Percentiles rank a stretch among this genome's conserved stretches.
Conservation (phyloP, 345 rosid species). For the Streptanthus diversifolius region DNA sequence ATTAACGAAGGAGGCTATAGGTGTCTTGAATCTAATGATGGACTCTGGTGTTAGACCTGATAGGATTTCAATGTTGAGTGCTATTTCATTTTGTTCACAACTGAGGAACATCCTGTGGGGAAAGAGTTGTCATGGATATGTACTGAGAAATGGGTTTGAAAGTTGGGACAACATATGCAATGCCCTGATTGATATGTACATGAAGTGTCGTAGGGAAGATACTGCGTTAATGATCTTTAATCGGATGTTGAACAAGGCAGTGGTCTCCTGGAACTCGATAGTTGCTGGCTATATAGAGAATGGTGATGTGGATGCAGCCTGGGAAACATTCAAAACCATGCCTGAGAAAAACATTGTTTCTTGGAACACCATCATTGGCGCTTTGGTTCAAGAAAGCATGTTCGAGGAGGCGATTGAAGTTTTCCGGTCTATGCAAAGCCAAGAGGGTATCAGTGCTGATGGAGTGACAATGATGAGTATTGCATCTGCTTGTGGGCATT, state of each 20-base stretch:
- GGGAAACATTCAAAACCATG: constrained; percentile 50
- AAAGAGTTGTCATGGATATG: constrained; percentile 53
- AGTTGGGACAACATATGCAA: constrained; percentile 50
- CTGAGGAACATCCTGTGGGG: constrained; percentile 38
- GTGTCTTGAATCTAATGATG: constrained; percentile 46
- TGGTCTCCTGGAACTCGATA: constrained; percentile 61
- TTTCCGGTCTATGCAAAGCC: constrained; percentile 51
- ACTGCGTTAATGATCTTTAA: constrained; percentile 46
- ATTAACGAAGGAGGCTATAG: constrained; percentile 46
- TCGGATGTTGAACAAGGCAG: constrained; percentile 47
- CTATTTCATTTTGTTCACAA: constrained; percentile 52
- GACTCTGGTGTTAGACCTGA: constrained; percentile 47
- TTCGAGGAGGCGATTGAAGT: constrained; percentile 59
- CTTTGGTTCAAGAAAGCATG: constrained; percentile 52
- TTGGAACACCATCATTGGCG: constrained; percentile 59
- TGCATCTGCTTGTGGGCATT: constrained; percentile 62
- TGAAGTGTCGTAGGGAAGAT: constrained; percentile 51
- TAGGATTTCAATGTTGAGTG: constrained; percentile 52
- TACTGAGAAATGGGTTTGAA: constrained; percentile 53
- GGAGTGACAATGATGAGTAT: constrained; percentile 50
- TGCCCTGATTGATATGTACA: constrained; percentile 60
- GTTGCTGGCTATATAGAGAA: constrained; percentile 48
- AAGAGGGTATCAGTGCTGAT: constrained; percentile 43
- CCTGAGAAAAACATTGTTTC: constrained; percentile 56
- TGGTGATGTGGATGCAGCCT: constrained; percentile 49